A percentile compares a stretch with the other conserved stretches of the same genome.
Conservation (phyloP, 768 basidiomycete species). For the Rubroboletus pulcherrimus region DNA sequence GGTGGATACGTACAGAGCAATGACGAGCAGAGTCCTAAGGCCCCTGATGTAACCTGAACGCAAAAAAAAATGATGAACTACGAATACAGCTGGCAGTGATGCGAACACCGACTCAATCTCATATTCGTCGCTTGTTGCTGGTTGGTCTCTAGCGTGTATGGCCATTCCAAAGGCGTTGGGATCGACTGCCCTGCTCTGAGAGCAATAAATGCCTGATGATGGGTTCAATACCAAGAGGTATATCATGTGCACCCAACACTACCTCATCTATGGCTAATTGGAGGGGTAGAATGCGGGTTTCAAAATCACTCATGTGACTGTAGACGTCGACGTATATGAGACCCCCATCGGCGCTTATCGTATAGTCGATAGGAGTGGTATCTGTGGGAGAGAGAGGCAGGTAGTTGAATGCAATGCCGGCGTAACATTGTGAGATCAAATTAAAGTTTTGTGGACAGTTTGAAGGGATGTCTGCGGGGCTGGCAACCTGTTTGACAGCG, state of each 20-base stretch:
- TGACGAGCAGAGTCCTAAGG: constrained; percentile 55
- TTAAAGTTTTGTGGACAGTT: constrained; percentile 76
- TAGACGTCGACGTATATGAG: constrained; percentile 62
- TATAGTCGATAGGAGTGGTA: constrained; percentile 54
- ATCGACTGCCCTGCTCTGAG: constrained; percentile 54
- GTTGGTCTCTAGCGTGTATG: constrained; percentile 66
- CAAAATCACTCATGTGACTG: constrained; percentile 64
- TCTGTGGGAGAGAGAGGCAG: constrained; percentile 42
- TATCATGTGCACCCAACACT: neutral
- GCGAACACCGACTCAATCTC: constrained; percentile 48
- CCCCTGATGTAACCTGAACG: constrained; percentile 57
- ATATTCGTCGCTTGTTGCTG: constrained; percentile 52
- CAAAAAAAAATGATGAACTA: constrained; percentile 8
- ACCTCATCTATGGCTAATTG: constrained; percentile 78
- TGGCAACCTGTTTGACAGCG: constrained; percentile 47
- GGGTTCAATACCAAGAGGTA: neutral
- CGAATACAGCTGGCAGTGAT: neutral
- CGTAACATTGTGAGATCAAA: constrained; percentile 64
- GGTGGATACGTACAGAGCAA: constrained; percentile 52
- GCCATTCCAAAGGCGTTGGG: constrained; percentile 67
- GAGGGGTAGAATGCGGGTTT: constrained; percentile 62
- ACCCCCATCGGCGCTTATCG: constrained; percentile 64
- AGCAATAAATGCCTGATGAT: constrained; percentile 62
- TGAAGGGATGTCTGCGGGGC: constrained; percentile 46
- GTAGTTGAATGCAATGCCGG: constrained; percentile 58